A percentile compares a stretch with the other conserved stretches of the same genome.
Evolutionary conservation across 2,329 filamentous ascomycete genomes (phyloP).

Genomic region (Davidsoniella virescens): DNA sequence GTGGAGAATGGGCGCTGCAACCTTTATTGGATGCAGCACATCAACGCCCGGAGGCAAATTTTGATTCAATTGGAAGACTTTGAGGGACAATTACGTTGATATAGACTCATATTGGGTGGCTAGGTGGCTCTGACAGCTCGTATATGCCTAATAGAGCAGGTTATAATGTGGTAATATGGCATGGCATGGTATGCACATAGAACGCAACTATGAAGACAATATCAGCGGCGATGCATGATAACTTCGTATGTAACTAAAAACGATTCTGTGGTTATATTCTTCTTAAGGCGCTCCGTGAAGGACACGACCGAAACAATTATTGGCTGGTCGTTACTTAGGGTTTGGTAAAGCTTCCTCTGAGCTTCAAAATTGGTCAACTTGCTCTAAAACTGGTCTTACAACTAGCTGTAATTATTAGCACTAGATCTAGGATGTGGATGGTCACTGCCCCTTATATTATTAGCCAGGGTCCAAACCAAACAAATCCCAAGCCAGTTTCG

Average conservation of each 20-base stretch:
- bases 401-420: background rate
- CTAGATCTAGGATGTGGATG: background rate
- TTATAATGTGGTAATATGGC: background rate
- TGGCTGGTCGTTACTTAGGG: background rate
- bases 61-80: no score
- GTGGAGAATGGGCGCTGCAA: no score
- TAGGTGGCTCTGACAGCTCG: background rate
- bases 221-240: background rate
- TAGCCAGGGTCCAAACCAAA: slow-evolving; percentile 7
- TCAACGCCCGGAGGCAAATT: no score
- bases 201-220: background rate
- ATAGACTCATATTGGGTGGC: no score
- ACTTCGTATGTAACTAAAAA: no score
- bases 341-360: background rate
- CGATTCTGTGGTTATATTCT: no score
- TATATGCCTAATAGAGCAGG: background rate
- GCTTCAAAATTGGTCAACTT: background rate
- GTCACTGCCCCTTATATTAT: slow-evolving; percentile 5
- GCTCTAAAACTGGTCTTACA: background rate
- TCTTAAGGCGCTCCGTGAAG: no score
- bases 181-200: background rate
- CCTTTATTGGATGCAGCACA: no score
- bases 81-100: no score
- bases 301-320: no score
- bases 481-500: slow-evolving; percentile 3